Base-by-base conservation (phyloP, 192 early-diverging fungal genomes). In the Coemansia sp. region DNA sequence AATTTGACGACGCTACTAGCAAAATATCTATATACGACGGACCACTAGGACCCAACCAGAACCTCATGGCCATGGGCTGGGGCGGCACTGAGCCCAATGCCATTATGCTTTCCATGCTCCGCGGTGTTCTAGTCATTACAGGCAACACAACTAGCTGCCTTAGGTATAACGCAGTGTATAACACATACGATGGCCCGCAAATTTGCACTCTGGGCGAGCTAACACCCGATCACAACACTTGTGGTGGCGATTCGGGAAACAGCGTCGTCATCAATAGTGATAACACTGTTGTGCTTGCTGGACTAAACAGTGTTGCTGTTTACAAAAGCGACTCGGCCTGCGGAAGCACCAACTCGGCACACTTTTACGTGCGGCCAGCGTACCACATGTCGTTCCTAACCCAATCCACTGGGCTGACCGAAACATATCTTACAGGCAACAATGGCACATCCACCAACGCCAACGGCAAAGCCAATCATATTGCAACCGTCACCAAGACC, bases 61-160 rank as follows among this genome's bases (percentile, higher is more conserved):
- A 43, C 6, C 37, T 77, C 14, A 27, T 77, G 55, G 72, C 81
- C 7, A 75, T 71, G 50, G 81, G 81, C 39, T 83, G 81, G 81
- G 81, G 81, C 11, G 17, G 51, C 0, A 69, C 72, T 2, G 67
- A 75, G 8, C 50, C 43, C 16, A 61, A 26, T 17, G 73, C 80
- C 8, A 43, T 49, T 0, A 19, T 65, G 29, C 55, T 50, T 16
- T 58, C 60, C n/a, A 63, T 72, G 10, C 60, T 78, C n/a, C 61
- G 70, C 21, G 75, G 75, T 8, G 67, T 67, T 2, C 19, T 72
- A 2, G 61, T 63, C 2, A 66, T 48, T 0, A 61, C 75, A 1
- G 77, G 77, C 19, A 55, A 67, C 59, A 31, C 38, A 0, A 37
- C 51, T 0, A 39, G 23, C 16, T 80, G 71, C 37, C 16, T 59